These are phyloP conservation scores for Aphanomyces euteiches DNA, from an alignment of 352 stramenopile species.

Conservation along the genomic window DNA sequence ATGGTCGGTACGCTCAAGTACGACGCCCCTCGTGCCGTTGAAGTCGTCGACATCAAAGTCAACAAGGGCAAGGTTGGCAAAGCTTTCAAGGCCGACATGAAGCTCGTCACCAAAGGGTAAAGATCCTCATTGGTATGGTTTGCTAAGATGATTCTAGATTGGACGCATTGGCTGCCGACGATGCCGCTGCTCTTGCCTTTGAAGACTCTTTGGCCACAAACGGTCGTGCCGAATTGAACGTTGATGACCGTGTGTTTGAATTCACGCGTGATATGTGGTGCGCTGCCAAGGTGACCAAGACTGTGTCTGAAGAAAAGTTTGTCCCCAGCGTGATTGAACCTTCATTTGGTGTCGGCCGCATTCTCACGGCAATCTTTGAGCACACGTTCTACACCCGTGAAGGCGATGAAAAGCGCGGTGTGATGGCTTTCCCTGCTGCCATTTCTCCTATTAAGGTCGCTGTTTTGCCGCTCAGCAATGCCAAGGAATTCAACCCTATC, in stretches of 20 bases:
- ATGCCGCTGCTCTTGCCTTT: slow-evolving; percentile 84
- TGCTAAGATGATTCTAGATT: slow-evolving; percentile 31
- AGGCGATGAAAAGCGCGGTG: slow-evolving; percentile 94
- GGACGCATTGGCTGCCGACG: slow-evolving; percentile 86
- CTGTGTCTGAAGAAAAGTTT: slow-evolving; percentile 97
- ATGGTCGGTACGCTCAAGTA: slow-evolving; percentile 88
- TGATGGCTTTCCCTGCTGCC: slow-evolving; percentile 96
- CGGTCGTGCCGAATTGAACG: slow-evolving; percentile 88
- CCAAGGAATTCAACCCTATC: slow-evolving; percentile 78
- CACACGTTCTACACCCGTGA: slow-evolving; percentile 97
- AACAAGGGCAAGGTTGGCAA: slow-evolving; percentile 97
- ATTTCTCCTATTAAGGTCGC: slow-evolving; percentile 99
- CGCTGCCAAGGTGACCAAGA: slow-evolving; percentile 93
- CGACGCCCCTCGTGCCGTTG: slow-evolving; percentile 91
- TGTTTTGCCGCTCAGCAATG: slow-evolving; percentile 91
- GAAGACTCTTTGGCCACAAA: slow-evolving; percentile 87
- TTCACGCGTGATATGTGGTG: slow-evolving; percentile 94
- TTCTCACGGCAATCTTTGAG: slow-evolving; percentile 98
- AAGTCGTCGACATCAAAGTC: slow-evolving; percentile 92
- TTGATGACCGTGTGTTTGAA: slow-evolving; percentile 85
- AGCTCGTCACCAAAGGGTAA: slow-evolving; percentile 56
- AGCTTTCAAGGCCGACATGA: slow-evolving; percentile 94
- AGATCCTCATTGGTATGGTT: neutral
- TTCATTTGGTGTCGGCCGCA: slow-evolving; percentile 98
- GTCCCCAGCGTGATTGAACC: slow-evolving; percentile 99